Conservation (phyloP, 192 early-diverging fungal genomes). For the Coemansia sp. region DNA sequence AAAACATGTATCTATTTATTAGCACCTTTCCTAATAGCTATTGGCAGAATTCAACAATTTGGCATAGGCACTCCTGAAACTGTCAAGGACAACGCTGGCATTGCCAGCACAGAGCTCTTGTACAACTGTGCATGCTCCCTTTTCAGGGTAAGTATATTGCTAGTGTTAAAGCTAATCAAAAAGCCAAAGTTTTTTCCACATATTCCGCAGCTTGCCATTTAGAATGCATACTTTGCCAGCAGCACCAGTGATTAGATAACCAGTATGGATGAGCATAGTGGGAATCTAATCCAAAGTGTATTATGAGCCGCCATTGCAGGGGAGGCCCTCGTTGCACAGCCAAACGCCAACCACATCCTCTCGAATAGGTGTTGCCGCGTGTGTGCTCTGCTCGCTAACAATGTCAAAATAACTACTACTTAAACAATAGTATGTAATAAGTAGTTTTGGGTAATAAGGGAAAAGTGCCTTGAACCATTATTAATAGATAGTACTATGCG, state of each 20-base stretch:
- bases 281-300: not conserved
- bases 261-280: not conserved
- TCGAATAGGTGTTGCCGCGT: too few relatives aligned
- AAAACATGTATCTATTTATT: too few relatives aligned
- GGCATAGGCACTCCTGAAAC: not conserved
- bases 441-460: too few relatives aligned
- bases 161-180: not conserved
- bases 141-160: too few relatives aligned
- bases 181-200: not conserved
- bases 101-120: not conserved
- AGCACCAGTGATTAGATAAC: not conserved
- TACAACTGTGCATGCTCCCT: not conserved
- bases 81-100: not conserved
- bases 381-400: too few relatives aligned
- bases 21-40: too few relatives aligned
- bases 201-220: not conserved
- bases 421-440: too few relatives aligned
- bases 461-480: too few relatives aligned
- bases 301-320: not conserved
- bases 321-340: not conserved
- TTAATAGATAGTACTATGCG: too few relatives aligned
- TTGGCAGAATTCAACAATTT: not conserved
- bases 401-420: too few relatives aligned
- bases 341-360: not conserved
- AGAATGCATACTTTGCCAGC: not conserved